Evolutionary conservation across 805 yeast species (phyloP).

Genomic region (Candida saitoana): DNA sequence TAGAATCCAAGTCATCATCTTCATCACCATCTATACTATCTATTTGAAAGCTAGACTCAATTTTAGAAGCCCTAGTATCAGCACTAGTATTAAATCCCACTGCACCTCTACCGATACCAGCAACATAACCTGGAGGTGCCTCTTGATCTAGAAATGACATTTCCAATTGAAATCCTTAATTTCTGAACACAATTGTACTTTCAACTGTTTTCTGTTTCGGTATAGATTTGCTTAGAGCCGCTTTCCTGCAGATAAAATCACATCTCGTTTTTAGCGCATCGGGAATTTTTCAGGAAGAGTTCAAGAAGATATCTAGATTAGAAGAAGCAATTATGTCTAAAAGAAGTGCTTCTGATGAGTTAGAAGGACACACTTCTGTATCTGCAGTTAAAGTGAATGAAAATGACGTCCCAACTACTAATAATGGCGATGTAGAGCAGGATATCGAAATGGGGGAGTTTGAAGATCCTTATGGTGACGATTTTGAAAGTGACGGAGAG

Average conservation of each 20-base stretch:
- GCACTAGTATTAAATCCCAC: conserved; percentile 87
- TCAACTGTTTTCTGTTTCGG: too few species aligned
- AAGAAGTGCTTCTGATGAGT: conserved; percentile 41
- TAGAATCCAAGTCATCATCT: conserved; percentile 27
- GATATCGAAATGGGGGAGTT: conserved; percentile 74
- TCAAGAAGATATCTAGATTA: not conserved
- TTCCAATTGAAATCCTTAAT: conserved; percentile 6
- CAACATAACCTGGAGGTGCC: conserved; percentile 85
- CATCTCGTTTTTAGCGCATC: conserved; percentile 2
- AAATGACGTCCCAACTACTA: conserved; percentile 38
- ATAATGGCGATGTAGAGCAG: conserved; percentile 20
- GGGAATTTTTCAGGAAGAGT: not conserved
- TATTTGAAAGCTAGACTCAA: conserved; percentile 22
- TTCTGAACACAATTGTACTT: too few species aligned
- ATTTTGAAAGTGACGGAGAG: conserved; percentile 87
- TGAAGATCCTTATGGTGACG: conserved; percentile 88
- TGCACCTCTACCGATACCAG: conserved; percentile 95
- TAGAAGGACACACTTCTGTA: conserved; percentile 14
- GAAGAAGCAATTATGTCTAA: conserved; percentile 42
- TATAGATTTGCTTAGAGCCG: too few species aligned
- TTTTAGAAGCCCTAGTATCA: conserved; percentile 51
- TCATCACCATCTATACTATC: conserved; percentile 20
- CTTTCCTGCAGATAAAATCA: not conserved
- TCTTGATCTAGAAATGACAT: conserved; percentile 70
- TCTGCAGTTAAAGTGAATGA: conserved; percentile 33